phyloP scores from a whole-genome alignment of 495 filamentous ascomycete species.

The Talaromyces proteolyticus region DNA sequence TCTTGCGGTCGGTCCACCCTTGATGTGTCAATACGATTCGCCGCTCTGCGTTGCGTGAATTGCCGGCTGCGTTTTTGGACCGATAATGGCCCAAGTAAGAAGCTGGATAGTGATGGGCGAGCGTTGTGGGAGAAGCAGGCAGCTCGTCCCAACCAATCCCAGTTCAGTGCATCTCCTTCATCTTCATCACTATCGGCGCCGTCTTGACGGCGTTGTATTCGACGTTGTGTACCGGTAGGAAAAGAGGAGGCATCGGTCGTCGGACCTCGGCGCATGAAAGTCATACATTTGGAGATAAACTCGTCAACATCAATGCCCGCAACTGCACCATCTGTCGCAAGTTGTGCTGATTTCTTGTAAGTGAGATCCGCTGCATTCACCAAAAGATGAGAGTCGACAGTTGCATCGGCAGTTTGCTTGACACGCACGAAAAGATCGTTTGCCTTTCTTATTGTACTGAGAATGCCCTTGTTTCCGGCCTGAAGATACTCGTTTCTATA shows the following conservation, averaged over 20 bases:
- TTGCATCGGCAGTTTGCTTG: constrained; percentile 90
- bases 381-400: constrained; percentile 78
- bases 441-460: constrained; percentile 54
- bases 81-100: constrained; percentile 84
- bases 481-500: constrained; percentile 62
- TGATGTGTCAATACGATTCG: constrained; percentile 54
- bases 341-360: constrained; percentile 62
- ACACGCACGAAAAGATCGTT: constrained; percentile 63
- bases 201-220: constrained; percentile 20
- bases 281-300: constrained; percentile 86
- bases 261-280: constrained; percentile 69
- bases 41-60: constrained; percentile 56
- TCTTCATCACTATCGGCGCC: constrained; percentile 53
- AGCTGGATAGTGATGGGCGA: constrained; percentile 73
- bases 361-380: constrained; percentile 73
- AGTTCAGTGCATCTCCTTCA: constrained; percentile 72
- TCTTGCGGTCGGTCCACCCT: constrained; percentile 68
- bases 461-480: constrained; percentile 53
- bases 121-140: constrained; percentile 67
- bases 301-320: constrained; percentile 85
- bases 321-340: constrained; percentile 61
- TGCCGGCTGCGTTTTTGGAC: constrained; percentile 77
- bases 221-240: constrained; percentile 22
- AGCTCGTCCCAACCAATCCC: constrained; percentile 73
- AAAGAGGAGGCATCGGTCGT: constrained; percentile 13